Evolutionary conservation across 257 asterid genomes (phyloP), one percentile per base, ranked within the genome.

Genomic region (Solanum etuberosum): DNA sequence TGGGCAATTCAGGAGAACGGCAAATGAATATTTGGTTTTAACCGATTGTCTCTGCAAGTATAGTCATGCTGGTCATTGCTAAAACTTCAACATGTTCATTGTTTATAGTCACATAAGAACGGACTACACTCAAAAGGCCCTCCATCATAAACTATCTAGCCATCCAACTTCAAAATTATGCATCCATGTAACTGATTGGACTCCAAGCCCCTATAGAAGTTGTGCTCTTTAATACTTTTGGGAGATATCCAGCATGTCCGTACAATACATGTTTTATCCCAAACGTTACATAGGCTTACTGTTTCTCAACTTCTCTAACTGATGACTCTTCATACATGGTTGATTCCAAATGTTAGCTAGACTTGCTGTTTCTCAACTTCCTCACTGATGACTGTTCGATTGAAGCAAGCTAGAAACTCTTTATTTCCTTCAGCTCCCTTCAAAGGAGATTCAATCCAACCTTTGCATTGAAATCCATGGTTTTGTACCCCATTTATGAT

Each of bases 371-470:
- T 68, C 32, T 80, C 85, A 8, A 48, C 42, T 48, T 31, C 42
- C 54, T 80, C 68, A 48, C 29, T 46, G 37, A 13, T 18, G 70
- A 87, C 86, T 84, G 85, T 85, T 40, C 95, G 93, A 85, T 32
- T 85, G 90, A 96, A 96, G 86, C 91, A 92, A 73, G 98, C 98
- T 65, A 95, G 91, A 88, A 97, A 97, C 88, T 97, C 99, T 90
- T 83, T 94, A 91, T 96, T 97, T 46, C 99, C 99, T 20, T 96
- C 98, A n/a, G 96, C 99, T 12, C 99, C 99, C 92, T 94, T 95
- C 83, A 96, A 84, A 29, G 99, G 99, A 20, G 99, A 97, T 43
- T 96, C 98, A 6, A 97, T 93, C 99, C 99, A 96, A 42, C 99
- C 99, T 80, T 90, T 90, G 91, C 99, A 96, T 78, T 86, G 89